Percentiles rank a stretch among this genome's conserved stretches.
phyloP scores from a whole-genome alignment of 805 yeast genomes.

The Saccharomycopsis amapae region DNA sequence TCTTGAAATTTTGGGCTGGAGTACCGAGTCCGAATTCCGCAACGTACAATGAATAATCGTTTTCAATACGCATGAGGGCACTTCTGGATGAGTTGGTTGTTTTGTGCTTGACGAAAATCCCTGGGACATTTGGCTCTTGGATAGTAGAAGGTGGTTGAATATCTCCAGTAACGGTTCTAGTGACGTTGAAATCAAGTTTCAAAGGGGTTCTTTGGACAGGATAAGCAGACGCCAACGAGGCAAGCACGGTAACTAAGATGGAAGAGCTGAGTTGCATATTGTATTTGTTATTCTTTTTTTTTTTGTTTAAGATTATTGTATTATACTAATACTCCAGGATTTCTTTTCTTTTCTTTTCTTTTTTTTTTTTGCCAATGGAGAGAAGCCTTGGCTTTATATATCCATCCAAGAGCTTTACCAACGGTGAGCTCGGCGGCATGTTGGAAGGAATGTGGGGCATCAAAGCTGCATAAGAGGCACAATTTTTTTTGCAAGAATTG shows the following conservation, averaged over 20 bases:
- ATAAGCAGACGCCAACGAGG: slow-evolving; percentile 9
- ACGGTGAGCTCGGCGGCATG: neutral
- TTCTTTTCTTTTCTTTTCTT: neutral
- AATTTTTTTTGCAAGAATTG: neutral
- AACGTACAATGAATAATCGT: slow-evolving; percentile 38
- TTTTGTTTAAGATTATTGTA: neutral
- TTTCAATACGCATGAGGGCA: slow-evolving; percentile 45
- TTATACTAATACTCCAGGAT: neutral
- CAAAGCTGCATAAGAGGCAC: neutral
- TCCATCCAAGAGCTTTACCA: neutral
- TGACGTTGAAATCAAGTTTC: slow-evolving; percentile 14
- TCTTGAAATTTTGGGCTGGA: slow-evolving; percentile 36
- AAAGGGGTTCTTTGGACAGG: slow-evolving; percentile 8
- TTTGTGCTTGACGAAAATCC: neutral
- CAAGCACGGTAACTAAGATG: neutral
- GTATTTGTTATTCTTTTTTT: too few species aligned
- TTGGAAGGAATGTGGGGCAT: neutral
- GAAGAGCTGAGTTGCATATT: neutral
- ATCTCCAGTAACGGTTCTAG: neutral
- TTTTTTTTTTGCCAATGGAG: neutral
- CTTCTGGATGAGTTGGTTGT: neutral
- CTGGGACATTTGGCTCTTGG: neutral
- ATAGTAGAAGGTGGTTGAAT: too few species aligned
- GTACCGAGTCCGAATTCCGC: slow-evolving; percentile 40
- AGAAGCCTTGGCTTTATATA: neutral